phyloP scores from a whole-genome alignment of 1,284 basidiomycete species.

The Cutaneotrichosporon cutaneum region DNA sequence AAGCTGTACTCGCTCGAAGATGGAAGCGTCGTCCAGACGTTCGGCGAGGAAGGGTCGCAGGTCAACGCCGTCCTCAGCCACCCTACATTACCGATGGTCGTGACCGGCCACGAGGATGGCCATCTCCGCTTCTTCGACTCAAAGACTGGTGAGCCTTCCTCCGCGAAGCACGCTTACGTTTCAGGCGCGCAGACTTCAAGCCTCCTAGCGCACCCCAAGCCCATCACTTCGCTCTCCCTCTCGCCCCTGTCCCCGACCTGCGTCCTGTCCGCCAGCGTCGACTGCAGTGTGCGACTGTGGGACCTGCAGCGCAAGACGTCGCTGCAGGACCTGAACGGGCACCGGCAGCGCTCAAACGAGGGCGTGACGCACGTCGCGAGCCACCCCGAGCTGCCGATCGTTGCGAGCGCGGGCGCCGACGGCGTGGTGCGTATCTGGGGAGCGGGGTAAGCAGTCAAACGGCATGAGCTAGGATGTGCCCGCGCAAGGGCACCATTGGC shows the following conservation, averaged over 20 bases:
- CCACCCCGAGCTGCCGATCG: constrained; percentile 77
- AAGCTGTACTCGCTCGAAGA: constrained; percentile 86
- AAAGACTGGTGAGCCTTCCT: constrained; percentile 56
- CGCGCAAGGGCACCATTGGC: not conserved
- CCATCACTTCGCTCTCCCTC: constrained; percentile 85
- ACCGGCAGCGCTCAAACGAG: constrained; percentile 82
- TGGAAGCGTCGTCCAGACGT: constrained; percentile 71
- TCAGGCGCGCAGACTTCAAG: constrained; percentile 64
- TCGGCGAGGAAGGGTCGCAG: constrained; percentile 64
- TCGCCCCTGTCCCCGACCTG: constrained; percentile 68
- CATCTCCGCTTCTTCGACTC: constrained; percentile 87
- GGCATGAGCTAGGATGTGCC: not conserved
- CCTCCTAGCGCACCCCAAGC: constrained; percentile 86
- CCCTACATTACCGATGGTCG: constrained; percentile 81
- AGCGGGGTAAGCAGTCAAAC: constrained; percentile 21
- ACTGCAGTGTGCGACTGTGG: constrained; percentile 94
- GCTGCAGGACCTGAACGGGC: constrained; percentile 81
- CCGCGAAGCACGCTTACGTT: not conserved
- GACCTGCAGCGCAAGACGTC: constrained; percentile 67
- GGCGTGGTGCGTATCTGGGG: constrained; percentile 83
- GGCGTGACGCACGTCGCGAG: constrained; percentile 65
- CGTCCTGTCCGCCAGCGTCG: constrained; percentile 85
- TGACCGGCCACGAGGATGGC: constrained; percentile 92
- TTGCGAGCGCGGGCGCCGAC: constrained; percentile 91
- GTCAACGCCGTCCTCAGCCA: constrained; percentile 88